Evolutionary conservation across 805 yeast genomes (phyloP), one percentile per base, ranked within the genome.

Genomic region (Tanozyma kutaoensis): DNA sequence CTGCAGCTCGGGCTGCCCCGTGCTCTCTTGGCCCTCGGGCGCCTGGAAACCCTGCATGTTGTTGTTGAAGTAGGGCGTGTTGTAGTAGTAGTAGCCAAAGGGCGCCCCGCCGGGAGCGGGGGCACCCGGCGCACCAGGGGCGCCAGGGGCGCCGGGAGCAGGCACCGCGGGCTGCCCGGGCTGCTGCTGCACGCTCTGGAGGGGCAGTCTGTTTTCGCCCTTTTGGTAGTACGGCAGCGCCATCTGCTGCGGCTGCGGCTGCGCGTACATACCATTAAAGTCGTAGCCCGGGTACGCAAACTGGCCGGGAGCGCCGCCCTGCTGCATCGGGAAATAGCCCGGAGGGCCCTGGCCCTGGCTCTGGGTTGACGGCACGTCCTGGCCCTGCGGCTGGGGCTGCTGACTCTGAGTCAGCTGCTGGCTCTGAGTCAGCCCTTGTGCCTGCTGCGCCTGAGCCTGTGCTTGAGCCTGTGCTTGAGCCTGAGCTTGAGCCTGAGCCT

Each of bases 291-390:
- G n/a, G n/a, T n/a, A n/a, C n/a, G n/a, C n/a, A n/a, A n/a, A n/a
- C n/a, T n/a, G n/a, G n/a, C n/a, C n/a, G n/a, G n/a, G n/a, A n/a
- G n/a, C n/a, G n/a, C n/a, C n/a, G n/a, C n/a, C n/a, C n/a, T n/a
- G n/a, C n/a, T n/a, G n/a, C n/a, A n/a, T n/a, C n/a, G n/a, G n/a
- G n/a, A n/a, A n/a, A n/a, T n/a, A n/a, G n/a, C n/a, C n/a, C n/a
- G n/a, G n/a, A n/a, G 15, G 33, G 20, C 12, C 25, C 32, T 36
- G 52, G 63, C 37, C 51, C 51, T 36, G 18, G 28, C 11, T 10
- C 14, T 7, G 11, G 34, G 53, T 36, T 53, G 59, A 20, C 37
- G 40, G 40, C 51, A 50, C 42, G 48, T 46, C 31, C 54, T 58
- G 29, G 38, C 43, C 50, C 27, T 43, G 55, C 12, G 37, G 43